Evolutionary conservation across 495 filamentous ascomycete genomes (phyloP), one percentile per base, ranked within the genome.

Genomic region (Penicillium lagena): DNA sequence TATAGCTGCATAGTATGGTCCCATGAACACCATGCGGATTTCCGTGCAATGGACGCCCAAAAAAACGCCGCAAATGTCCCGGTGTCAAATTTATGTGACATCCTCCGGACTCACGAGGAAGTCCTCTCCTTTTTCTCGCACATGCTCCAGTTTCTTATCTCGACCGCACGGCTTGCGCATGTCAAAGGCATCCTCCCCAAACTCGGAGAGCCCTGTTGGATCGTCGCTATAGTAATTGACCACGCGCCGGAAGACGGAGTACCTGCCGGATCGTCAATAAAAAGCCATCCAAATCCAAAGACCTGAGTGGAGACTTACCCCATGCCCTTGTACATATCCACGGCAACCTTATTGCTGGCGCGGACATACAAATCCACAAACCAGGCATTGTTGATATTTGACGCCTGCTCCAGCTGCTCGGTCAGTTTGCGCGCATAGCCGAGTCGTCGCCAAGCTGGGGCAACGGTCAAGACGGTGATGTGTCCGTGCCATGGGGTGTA

Each of bases 401-500:
- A 88, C 1, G 77, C 80, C 12, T 71, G 75, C 66, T 96, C 90
- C 34, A 98, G 78, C 37, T 84, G 79, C 58, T 81, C 75, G 6
- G 85, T 89, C 27, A 97, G 76, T 27, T 77, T 76, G 40, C 83
- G 84, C 27, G 91, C 93, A 38, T 95, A 83, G 17, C 93, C 91
- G 15, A 90, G 79, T 27, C 91, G 81, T 12, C 91, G 83, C 46
- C 83, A 88, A 52, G 83, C 79, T 0, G 93, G 93, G 11, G 90
- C 86, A 17, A 98, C 88, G 3, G 93, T 96, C 12, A 98, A 74
- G 33, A 90, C 90, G 12, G 93, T 98, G 66, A 98, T 95, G 68
- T 98, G 93, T 28, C 90, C 93, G 66, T 97, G 93, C 87, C 89
- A 97, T 17, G 94, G 90, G 13, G 91, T 85, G 66, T 91, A 95